phyloP scores from a whole-genome alignment of 2,329 filamentous ascomycete genomes.

The Ophiostoma pallidulum region DNA sequence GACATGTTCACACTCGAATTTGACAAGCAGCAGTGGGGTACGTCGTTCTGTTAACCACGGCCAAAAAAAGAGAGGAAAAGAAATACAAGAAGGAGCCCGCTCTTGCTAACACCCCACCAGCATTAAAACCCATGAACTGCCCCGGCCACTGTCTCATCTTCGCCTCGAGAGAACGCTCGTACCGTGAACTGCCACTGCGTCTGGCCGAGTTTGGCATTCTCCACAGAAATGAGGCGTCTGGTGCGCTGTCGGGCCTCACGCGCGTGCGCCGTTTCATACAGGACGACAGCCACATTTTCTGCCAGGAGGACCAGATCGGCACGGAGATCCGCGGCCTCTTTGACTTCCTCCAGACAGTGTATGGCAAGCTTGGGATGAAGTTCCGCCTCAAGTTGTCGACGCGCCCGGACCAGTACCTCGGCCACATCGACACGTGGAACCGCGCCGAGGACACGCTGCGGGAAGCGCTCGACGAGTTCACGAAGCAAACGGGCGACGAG shows the following conservation, averaged over 20 bases:
- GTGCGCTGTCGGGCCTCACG: constrained; percentile 71
- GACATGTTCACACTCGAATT: constrained; percentile 74
- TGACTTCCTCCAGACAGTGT: constrained; percentile 71
- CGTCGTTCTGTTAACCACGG: no score
- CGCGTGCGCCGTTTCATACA: constrained; percentile 82
- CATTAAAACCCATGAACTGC: constrained; percentile 72
- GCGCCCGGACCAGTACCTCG: constrained; percentile 78
- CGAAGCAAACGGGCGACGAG: constrained; percentile 42
- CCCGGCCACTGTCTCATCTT: constrained; percentile 83
- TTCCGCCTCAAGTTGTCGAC: constrained; percentile 96
- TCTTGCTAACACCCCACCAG: not conserved
- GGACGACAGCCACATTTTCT: constrained; percentile 80
- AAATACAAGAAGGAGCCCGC: not conserved
- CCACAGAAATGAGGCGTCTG: constrained; percentile 80
- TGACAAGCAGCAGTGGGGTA: constrained; percentile 56
- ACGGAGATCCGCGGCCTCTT: constrained; percentile 75
- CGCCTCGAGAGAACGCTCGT: constrained; percentile 60
- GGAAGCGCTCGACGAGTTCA: constrained; percentile 70
- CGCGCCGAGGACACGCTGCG: constrained; percentile 74
- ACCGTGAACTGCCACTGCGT: constrained; percentile 71
- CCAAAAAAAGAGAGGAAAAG: no score
- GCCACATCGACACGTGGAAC: constrained; percentile 80
- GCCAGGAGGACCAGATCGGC: constrained; percentile 65
- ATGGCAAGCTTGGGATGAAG: constrained; percentile 71
- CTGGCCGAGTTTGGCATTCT: constrained; percentile 81